Evolutionary conservation across 169 alveolate species (phyloP).

Genomic region (Plasmodium fragile): DNA sequence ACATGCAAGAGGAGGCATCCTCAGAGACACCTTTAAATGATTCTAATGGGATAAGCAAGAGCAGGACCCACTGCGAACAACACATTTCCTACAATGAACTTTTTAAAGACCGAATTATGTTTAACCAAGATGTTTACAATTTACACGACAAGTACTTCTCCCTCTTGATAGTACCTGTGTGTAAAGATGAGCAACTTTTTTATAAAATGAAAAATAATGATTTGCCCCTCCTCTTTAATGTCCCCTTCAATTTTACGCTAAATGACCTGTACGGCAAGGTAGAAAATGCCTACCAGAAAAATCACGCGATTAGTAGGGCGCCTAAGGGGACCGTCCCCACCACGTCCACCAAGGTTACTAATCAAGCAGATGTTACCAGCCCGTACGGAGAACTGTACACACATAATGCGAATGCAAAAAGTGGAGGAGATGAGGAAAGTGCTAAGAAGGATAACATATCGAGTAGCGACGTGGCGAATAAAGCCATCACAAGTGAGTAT

Average conservation of each 20-base stretch:
- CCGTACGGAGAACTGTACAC: neutral
- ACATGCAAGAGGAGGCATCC: neutral
- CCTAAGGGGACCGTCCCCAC: neutral
- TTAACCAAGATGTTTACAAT: neutral
- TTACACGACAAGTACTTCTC: slow-evolving; percentile 32
- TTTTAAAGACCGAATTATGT: neutral
- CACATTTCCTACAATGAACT: slow-evolving; percentile 25
- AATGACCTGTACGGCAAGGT: slow-evolving; percentile 28
- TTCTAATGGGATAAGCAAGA: neutral
- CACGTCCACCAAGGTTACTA: neutral
- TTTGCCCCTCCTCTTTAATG: slow-evolving; percentile 29
- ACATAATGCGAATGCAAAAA: neutral
- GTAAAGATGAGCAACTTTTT: slow-evolving; percentile 52
- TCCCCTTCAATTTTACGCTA: slow-evolving; percentile 23
- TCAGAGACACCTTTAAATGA: neutral
- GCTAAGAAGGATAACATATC: neutral
- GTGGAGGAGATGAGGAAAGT: neutral
- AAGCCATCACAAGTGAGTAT: neutral
- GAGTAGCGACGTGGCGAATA: neutral
- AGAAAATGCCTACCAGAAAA: slow-evolving; percentile 7
- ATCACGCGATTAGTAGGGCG: too few relatives aligned
- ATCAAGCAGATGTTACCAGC: neutral
- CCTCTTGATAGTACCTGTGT: slow-evolving; percentile 26
- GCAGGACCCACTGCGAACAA: neutral
- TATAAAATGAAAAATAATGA: slow-evolving; percentile 65